Conservation (phyloP, 768 basidiomycete species). For the Pleurotus tuber-regium region DNA sequence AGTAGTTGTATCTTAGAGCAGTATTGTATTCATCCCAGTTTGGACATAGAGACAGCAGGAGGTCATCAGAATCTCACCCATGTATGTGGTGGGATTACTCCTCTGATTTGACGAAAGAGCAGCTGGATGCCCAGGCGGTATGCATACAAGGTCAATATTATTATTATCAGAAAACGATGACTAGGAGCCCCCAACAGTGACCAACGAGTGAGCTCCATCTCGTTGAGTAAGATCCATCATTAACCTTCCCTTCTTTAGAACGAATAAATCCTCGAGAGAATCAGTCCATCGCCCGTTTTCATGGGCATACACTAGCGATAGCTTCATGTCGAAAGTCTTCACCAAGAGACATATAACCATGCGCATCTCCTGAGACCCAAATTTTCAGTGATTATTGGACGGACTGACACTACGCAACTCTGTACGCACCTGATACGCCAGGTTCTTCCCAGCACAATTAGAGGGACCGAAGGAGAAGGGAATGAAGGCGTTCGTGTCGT, state of each 20-base stretch:
- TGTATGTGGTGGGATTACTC: too few species aligned
- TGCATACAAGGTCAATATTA: too few species aligned
- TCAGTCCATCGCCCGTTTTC: slow-evolving; percentile 30
- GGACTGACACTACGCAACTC: slow-evolving; percentile 15
- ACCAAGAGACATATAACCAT: slow-evolving; percentile 34
- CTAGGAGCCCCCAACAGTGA: too few species aligned
- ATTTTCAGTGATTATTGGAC: too few species aligned
- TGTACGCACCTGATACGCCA: slow-evolving; percentile 30
- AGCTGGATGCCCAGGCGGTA: too few species aligned
- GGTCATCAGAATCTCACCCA: too few species aligned
- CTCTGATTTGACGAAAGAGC: too few species aligned
- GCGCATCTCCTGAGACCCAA: slow-evolving; percentile 35
- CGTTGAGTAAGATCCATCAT: slow-evolving; percentile 27
- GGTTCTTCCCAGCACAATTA: slow-evolving; percentile 41
- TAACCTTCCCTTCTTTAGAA: slow-evolving; percentile 31
- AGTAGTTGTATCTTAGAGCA: slow-evolving; percentile 7
- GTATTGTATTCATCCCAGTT: too few species aligned
- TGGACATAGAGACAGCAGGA: too few species aligned
- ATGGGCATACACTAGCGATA: slow-evolving; percentile 13
- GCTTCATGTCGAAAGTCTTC: slow-evolving; percentile 36
- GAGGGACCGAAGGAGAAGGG: slow-evolving; percentile 44
- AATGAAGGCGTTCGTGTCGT: slow-evolving; percentile 38
- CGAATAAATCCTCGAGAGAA: slow-evolving; percentile 35
- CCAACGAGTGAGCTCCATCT: too few species aligned
- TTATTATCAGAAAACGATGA: too few species aligned